Evolutionary conservation across 1,284 basidiomycete species (phyloP).

Genomic region (Irpex sp.): DNA sequence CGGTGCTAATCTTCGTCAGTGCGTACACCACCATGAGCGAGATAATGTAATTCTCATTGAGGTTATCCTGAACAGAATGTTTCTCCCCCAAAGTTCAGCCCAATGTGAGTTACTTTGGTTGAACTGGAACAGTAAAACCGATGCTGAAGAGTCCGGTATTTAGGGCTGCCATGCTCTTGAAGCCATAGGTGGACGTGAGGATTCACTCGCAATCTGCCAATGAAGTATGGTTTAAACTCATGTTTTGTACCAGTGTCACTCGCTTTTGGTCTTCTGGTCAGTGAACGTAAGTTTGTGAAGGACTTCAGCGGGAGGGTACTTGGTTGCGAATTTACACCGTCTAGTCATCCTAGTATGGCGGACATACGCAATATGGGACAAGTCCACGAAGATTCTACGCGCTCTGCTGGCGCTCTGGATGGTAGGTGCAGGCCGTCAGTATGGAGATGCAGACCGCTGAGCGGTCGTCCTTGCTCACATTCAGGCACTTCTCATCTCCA

Average conservation of each 20-base stretch:
- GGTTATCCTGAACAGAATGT: background rate
- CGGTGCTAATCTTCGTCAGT: background rate
- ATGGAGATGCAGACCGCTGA: no score
- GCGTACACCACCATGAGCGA: background rate
- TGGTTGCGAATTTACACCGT: background rate
- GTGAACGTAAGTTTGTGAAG: background rate
- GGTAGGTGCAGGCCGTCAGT: background rate
- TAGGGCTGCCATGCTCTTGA: background rate
- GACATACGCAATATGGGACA: constrained; percentile 10
- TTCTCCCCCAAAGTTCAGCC: background rate
- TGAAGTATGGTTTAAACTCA: background rate
- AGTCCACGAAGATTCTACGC: constrained; percentile 2
- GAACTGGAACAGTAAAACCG: no score
- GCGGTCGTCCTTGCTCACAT: background rate
- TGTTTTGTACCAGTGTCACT: background rate
- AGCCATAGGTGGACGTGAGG: background rate
- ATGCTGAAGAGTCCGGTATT: background rate
- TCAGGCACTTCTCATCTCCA: background rate
- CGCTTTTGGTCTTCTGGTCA: background rate
- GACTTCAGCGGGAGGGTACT: background rate
- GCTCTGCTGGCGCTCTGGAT: background rate
- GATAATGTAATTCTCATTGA: background rate
- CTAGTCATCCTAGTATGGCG: constrained; percentile 9
- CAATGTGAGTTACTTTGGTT: background rate
- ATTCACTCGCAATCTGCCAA: background rate